These are phyloP conservation scores for Pleurotus sapidus DNA, from an alignment of 768 basidiomycete species.

Conservation along the genomic window DNA sequence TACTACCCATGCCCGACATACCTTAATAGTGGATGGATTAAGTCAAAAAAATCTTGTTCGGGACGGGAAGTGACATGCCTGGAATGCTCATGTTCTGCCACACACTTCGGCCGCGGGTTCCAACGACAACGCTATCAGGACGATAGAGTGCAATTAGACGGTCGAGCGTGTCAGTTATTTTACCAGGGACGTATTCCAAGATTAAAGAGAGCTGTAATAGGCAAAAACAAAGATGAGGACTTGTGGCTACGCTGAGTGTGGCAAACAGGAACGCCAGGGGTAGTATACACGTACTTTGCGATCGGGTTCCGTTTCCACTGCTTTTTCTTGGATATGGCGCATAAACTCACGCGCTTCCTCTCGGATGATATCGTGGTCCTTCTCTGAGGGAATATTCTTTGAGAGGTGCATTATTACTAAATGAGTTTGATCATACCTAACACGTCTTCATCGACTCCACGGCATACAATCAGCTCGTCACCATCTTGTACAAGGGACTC, in stretches of 20 bases:
- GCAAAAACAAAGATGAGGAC: not conserved
- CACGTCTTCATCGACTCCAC: slow-evolving; percentile 87
- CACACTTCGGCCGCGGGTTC: slow-evolving; percentile 68
- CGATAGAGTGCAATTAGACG: slow-evolving; percentile 90
- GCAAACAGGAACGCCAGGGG: not conserved
- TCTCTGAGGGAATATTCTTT: slow-evolving; percentile 40
- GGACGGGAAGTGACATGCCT: slow-evolving; percentile 1
- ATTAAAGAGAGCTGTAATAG: slow-evolving; percentile 72
- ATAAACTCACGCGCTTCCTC: slow-evolving; percentile 88
- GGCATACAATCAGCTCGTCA: slow-evolving; percentile 89
- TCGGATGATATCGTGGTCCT: slow-evolving; percentile 70
- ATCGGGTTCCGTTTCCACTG: slow-evolving; percentile 70
- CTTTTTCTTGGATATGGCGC: slow-evolving; percentile 75
- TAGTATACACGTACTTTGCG: slow-evolving; percentile 52
- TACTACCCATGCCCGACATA: slow-evolving; percentile 27
- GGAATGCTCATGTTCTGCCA: slow-evolving; percentile 35
- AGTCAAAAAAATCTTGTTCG: slow-evolving; percentile 8
- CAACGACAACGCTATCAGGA: slow-evolving; percentile 91
- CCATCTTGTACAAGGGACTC: slow-evolving; percentile 82
- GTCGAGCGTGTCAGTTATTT: slow-evolving; percentile 85
- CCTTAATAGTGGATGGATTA: slow-evolving; percentile 8
- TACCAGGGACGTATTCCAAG: slow-evolving; percentile 92
- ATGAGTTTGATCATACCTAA: slow-evolving; percentile 47
- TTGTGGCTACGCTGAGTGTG: not conserved
- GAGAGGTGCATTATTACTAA: not conserved